A percentile compares a stretch with the other conserved stretches of the same genome.
Evolutionary conservation across 2,329 filamentous ascomycete genomes (phyloP).

Genomic region (Neocucurbitaria cava): DNA sequence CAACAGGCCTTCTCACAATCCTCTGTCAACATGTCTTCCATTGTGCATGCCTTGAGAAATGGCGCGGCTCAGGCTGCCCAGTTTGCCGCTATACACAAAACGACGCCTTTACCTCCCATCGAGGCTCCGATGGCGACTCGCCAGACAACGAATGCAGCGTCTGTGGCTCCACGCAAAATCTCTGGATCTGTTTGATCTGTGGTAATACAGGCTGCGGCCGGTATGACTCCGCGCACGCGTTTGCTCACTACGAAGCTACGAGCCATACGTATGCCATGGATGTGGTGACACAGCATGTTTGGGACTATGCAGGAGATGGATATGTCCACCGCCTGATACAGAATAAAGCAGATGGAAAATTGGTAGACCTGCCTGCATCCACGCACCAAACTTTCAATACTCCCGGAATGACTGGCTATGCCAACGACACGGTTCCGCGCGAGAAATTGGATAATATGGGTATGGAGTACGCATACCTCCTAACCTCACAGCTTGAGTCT

Average conservation of each 20-base stretch:
- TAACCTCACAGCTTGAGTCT: constrained; percentile 90
- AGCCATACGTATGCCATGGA: constrained; percentile 93
- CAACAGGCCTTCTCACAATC: constrained; percentile 91
- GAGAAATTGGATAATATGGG: constrained; percentile 80
- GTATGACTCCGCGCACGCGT: constrained; percentile 92
- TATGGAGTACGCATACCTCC: constrained; percentile 91
- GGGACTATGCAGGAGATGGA: constrained; percentile 95
- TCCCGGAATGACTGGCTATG: constrained; percentile 53
- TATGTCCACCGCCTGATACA: constrained; percentile 97
- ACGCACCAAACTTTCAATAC: constrained; percentile 30
- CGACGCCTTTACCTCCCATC: constrained; percentile 48
- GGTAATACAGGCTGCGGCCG: constrained; percentile 91
- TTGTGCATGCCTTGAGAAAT: constrained; percentile 93
- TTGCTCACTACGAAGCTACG: constrained; percentile 89
- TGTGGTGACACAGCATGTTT: constrained; percentile 90
- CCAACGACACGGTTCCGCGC: constrained; percentile 73
- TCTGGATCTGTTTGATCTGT: constrained; percentile 96
- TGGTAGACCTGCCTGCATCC: constrained; percentile 81
- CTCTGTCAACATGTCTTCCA: constrained; percentile 98
- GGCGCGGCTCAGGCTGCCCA: constrained; percentile 92
- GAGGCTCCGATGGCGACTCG: constrained; percentile 47
- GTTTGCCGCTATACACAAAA: constrained; percentile 90
- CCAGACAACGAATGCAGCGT: constrained; percentile 77
- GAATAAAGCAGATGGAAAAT: constrained; percentile 89
- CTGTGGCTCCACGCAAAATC: constrained; percentile 80